Conservation (phyloP, 1,139 yeast species). For the Hemisphaericaspora subhashii region DNA sequence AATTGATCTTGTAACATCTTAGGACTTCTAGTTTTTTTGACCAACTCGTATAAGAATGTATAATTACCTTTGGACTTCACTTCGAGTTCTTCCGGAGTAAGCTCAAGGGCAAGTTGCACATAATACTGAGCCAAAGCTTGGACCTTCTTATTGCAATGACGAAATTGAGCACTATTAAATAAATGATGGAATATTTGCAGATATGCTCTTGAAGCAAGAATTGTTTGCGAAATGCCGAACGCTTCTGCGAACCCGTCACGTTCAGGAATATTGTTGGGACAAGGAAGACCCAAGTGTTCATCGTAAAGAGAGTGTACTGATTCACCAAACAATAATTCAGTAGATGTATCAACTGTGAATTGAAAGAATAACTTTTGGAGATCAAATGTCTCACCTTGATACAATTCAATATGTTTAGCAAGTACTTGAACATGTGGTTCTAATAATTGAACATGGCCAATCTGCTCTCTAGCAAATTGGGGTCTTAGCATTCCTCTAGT, state of each 20-base stretch:
- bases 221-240: conserved; percentile 34
- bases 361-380: conserved; percentile 40
- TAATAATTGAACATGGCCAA: conserved; percentile 45
- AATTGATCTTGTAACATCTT: conserved; percentile 44
- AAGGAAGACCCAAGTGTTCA: conserved; percentile 24
- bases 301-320: conserved; percentile 43
- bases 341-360: conserved; percentile 58
- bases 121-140: conserved; percentile 38
- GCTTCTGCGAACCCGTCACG: conserved; percentile 21
- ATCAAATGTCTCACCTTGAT: conserved; percentile 28
- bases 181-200: conserved; percentile 29
- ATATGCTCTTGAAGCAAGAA: conserved; percentile 28
- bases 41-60: conserved; percentile 46
- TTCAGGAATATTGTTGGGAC: conserved; percentile 19
- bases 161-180: conserved; percentile 31
- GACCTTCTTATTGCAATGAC: conserved; percentile 27
- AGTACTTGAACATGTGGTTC: conserved; percentile 47
- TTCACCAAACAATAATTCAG: conserved; percentile 61
- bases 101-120: conserved; percentile 30
- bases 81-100: conserved; percentile 36
- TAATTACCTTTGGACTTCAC: conserved; percentile 40
- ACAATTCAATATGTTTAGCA: conserved; percentile 27
- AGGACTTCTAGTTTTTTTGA: conserved; percentile 46
- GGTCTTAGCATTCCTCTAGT: conserved; percentile 57
- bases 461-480: conserved; percentile 53